Base-by-base conservation (phyloP, 1,139 yeast genomes). In the Insectozyma bohioensis region DNA sequence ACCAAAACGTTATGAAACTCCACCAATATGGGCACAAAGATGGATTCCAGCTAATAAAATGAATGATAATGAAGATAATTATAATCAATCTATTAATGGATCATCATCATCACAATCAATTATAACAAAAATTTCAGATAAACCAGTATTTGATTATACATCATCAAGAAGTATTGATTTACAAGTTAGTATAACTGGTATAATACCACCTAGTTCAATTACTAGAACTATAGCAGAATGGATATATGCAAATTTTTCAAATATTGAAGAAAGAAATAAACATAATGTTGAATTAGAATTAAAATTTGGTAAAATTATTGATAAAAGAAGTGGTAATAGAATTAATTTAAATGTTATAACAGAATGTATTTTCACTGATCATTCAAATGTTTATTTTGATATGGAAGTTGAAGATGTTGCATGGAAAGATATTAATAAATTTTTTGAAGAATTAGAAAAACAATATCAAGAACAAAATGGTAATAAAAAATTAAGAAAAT, bases 1-100 rank as follows among this genome's bases (percentile, higher is more conserved):
- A 51, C 95, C 95, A 2, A 74, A 60, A 36, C 63, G 86, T 42
- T 85, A 85, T 55, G 58, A 58, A 6, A 65, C 62, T 20, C 86
- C 86, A 4, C 95, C 95, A 6, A 68, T 80, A 7, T 86, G 95
- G 95, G 95, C 95, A 0, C 84, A 74, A 47, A 82, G 77, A 51
- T 85, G 84, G 79, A 62, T 67, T 17, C 81, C 85, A 0, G 61
- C 67, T 10, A 55, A 52, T 18, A 43, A 42, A 27, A 37, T 28
- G 18, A 29, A 20, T 26, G 33, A 26, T 29, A 10, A 20, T 11
- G 11, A 11, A 14, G 4, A n/a, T n/a, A n/a, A n/a, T n/a, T n/a
- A n/a, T n/a, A n/a, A n/a, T n/a, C n/a, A n/a, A n/a, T n/a, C n/a
- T n/a, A n/a, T n/a, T n/a, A n/a, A n/a, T n/a, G n/a, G 17, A 16